Conservation (phyloP, 2,329 filamentous ascomycete genomes). For the Pseudogymnoascus sp. region DNA sequence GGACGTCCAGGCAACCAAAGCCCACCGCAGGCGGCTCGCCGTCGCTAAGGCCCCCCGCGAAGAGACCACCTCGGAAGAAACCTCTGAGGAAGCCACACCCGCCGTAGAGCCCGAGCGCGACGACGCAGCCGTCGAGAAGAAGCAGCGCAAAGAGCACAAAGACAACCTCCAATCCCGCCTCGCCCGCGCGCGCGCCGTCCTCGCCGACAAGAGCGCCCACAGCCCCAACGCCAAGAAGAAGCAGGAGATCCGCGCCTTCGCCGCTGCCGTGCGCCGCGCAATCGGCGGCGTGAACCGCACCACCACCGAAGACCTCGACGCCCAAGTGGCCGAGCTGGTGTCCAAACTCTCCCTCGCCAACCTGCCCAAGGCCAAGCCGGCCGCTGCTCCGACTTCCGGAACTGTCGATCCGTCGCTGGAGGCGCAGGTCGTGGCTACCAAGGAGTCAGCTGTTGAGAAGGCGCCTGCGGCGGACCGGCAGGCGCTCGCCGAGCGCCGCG, state of each 20-base stretch:
- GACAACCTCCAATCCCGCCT: constrained; percentile 44
- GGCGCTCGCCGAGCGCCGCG: constrained; percentile 15
- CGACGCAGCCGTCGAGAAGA: constrained; percentile 36
- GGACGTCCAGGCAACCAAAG: constrained; percentile 17
- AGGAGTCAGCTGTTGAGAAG: constrained; percentile 14
- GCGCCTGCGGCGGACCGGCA: constrained; percentile 20
- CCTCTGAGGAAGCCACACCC: constrained; percentile 9
- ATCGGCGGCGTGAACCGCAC: constrained; percentile 34
- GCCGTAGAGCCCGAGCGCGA: constrained; percentile 11
- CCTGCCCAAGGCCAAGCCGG: constrained; percentile 19
- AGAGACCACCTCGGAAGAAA: constrained; percentile 17
- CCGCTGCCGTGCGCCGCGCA: constrained; percentile 39
- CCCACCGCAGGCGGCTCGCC: constrained; percentile 16
- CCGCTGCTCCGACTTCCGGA: constrained; percentile 13
- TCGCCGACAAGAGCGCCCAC: constrained; percentile 43
- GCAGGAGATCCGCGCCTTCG: constrained; percentile 66
- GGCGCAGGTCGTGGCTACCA: constrained; percentile 12
- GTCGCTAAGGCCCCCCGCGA: constrained; percentile 16
- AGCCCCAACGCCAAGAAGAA: constrained; percentile 64
- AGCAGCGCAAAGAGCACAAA: constrained; percentile 30
- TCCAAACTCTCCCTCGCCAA: constrained; percentile 37
- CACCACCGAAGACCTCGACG: constrained; percentile 42
- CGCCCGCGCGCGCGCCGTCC: constrained; percentile 52
- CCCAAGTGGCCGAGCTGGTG: constrained; percentile 48
- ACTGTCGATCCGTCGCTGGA: constrained; percentile 22